Conservation (phyloP, 2,329 filamentous ascomycete species). For the Kalmusia sp. region DNA sequence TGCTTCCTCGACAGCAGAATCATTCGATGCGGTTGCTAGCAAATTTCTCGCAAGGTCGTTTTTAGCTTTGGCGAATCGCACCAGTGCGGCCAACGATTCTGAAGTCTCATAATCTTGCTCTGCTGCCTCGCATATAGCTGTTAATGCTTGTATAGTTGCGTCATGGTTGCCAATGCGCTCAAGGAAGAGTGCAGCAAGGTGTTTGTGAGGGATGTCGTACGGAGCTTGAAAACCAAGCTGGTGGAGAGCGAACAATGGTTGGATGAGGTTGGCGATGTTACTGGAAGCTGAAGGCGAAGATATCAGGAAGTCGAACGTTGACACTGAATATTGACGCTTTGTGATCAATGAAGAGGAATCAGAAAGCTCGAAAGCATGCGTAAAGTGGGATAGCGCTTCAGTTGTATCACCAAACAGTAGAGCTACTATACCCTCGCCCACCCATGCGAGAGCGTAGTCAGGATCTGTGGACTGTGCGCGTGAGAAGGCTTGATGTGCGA, state of each 20-base stretch:
- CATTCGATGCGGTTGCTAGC: slow-evolving; percentile 71
- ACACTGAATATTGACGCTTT: slow-evolving; percentile 79
- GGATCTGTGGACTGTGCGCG: slow-evolving; percentile 93
- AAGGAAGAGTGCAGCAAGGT: slow-evolving; percentile 80
- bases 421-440: slow-evolving; percentile 89
- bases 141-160: slow-evolving; percentile 69
- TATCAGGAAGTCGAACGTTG: slow-evolving; percentile 82
- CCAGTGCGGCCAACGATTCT: slow-evolving; percentile 77
- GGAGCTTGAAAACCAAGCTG: slow-evolving; percentile 78
- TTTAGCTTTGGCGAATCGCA: slow-evolving; percentile 81
- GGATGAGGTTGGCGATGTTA: slow-evolving; percentile 71
- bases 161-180: slow-evolving; percentile 77
- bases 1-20: slow-evolving; percentile 77
- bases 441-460: slow-evolving; percentile 91
- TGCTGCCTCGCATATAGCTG: slow-evolving; percentile 70
- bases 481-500: slow-evolving; percentile 91
- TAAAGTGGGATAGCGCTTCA: slow-evolving; percentile 85
- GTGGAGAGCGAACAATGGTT: slow-evolving; percentile 86
- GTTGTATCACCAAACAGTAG: slow-evolving; percentile 74
- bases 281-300: slow-evolving; percentile 59
- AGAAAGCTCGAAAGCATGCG: slow-evolving; percentile 92
- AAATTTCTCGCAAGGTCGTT: slow-evolving; percentile 86
- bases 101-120: slow-evolving; percentile 86
- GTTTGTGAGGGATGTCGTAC: slow-evolving; percentile 73
- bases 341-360: slow-evolving; percentile 76